Conservation (phyloP, 225 moss, liverwort and hornwort species). For the Lunularia cruciata region DNA sequence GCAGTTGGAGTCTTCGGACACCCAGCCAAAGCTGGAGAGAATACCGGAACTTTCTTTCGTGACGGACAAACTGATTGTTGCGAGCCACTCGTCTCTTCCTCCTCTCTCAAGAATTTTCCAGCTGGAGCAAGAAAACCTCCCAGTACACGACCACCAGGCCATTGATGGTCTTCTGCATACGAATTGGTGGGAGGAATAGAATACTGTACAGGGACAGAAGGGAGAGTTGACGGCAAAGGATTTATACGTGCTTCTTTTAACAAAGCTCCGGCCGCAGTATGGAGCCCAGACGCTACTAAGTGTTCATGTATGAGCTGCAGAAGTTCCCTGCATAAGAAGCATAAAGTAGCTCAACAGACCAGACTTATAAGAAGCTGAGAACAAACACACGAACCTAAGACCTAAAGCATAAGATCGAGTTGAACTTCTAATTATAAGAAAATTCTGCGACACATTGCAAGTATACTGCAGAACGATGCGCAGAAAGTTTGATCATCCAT, state of each 20-base stretch:
- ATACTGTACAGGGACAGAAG: conserved; percentile 54
- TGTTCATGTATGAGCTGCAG: conserved; percentile 98
- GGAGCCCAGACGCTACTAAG: conserved; percentile 84
- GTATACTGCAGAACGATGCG: too few species aligned
- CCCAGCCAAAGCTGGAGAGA: conserved; percentile 65
- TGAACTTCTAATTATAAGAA: too few species aligned
- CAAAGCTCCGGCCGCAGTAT: conserved; percentile 62
- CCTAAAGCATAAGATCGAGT: too few species aligned
- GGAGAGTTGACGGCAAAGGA: conserved; percentile 72
- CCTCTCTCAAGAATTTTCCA: conserved; percentile 48
- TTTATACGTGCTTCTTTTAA: conserved; percentile 81
- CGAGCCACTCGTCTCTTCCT: conserved; percentile 60
- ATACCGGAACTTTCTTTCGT: conserved; percentile 71
- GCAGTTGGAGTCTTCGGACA: conserved; percentile 54
- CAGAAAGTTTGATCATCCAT: too few species aligned
- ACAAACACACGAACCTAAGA: too few species aligned
- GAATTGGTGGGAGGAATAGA: conserved; percentile 45
- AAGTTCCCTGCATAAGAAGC: conserved; percentile 73
- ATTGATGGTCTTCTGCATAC: conserved; percentile 58
- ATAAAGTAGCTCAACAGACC: too few species aligned
- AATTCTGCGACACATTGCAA: too few species aligned
- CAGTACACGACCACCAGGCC: conserved; percentile 82
- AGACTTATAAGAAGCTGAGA: too few species aligned
- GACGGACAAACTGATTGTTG: conserved; percentile 40
- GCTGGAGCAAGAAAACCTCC: conserved; percentile 66